These are phyloP conservation scores for Sugiyamaella castrensis DNA, from an alignment of 1,139 yeast species.

Conservation along the genomic window DNA sequence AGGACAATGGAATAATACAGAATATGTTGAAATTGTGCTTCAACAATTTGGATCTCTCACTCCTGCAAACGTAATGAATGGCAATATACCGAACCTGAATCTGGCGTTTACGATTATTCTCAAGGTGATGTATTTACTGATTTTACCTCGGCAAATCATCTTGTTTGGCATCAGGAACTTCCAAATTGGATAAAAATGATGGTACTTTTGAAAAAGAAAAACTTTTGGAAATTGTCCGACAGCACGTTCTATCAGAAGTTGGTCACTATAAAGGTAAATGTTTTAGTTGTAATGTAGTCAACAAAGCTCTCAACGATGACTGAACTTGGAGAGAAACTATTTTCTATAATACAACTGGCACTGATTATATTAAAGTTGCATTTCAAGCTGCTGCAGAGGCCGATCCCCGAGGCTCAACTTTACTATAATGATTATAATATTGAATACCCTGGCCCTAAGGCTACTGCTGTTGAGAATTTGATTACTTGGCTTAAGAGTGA, in stretches of 20 bases:
- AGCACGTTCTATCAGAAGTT: constrained; percentile 13
- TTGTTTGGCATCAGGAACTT: constrained; percentile 15
- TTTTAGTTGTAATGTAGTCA: constrained; percentile 17
- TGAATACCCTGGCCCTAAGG: constrained; percentile 15
- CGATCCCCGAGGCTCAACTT: constrained; percentile 18
- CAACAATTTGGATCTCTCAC: constrained; percentile 13
- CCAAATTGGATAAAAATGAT: constrained; percentile 13
- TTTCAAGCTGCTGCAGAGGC: constrained; percentile 16
- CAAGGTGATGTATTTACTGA: constrained; percentile 10
- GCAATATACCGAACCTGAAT: constrained; percentile 17
- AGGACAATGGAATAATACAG: constrained; percentile 1
- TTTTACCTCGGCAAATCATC: constrained; percentile 8
- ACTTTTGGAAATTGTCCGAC: constrained; percentile 8
- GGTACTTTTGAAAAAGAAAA: constrained; percentile 4
- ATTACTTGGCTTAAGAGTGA: constrained; percentile 9
- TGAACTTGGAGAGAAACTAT: constrained; percentile 16
- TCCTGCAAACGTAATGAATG: constrained; percentile 17
- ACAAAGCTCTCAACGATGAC: constrained; percentile 17
- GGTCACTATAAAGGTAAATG: constrained; percentile 14
- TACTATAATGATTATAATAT: constrained; percentile 18
- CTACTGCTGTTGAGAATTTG: constrained; percentile 14
- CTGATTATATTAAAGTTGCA: constrained; percentile 17
- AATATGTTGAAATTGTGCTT: constrained; percentile 10
- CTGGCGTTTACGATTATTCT: constrained; percentile 13
- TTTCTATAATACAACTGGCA: constrained; percentile 16